These are phyloP conservation scores for Psidium guajava DNA, from an alignment of 345 rosid species.

Conservation along the genomic window DNA sequence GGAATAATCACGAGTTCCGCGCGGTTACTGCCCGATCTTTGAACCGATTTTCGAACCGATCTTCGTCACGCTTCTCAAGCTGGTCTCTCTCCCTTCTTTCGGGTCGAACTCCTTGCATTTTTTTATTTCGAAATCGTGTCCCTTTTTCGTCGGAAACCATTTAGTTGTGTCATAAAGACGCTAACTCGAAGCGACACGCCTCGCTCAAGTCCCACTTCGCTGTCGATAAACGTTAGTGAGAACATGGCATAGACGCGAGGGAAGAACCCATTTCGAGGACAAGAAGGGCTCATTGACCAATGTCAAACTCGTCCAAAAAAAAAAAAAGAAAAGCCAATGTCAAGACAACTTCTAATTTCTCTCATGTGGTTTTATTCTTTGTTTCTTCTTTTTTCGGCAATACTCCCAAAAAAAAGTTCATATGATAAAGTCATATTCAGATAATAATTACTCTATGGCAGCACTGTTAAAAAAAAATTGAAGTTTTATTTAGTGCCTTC, in stretches of 20 bases:
- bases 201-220: not conserved
- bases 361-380: not conserved
- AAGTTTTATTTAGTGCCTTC: not conserved
- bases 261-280: not conserved
- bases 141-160: not conserved
- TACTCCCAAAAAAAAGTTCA: not conserved
- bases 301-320: no score
- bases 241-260: not conserved
- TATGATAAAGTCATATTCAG: not conserved
- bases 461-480: not conserved
- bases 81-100: not conserved
- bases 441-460: not conserved
- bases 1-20: not conserved
- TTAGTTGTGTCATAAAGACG: not conserved
- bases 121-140: not conserved
- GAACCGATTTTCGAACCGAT: not conserved
- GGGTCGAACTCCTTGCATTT: not conserved
- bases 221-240: not conserved
- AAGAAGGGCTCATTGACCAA: not conserved
- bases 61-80: not conserved
- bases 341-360: not conserved
- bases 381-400: not conserved
- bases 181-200: not conserved
- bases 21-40: not conserved
- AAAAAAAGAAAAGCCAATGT: no score